These are phyloP conservation scores for Rhynchosporium secalis DNA, from an alignment of 2,329 filamentous ascomycete genomes.

Conservation along the genomic window DNA sequence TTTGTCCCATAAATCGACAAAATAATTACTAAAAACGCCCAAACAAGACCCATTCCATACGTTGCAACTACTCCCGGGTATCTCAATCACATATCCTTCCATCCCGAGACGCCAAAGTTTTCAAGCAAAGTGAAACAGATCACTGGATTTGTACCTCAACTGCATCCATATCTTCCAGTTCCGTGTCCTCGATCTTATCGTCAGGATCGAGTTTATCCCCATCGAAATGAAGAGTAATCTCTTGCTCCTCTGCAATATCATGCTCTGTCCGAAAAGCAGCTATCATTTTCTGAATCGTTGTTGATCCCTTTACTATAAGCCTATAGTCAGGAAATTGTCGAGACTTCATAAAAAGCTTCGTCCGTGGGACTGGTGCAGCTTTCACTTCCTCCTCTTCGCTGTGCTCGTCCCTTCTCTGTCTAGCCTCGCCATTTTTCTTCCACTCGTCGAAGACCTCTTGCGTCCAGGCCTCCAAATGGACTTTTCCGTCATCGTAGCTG, in stretches of 20 bases:
- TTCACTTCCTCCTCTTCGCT: conserved; percentile 31
- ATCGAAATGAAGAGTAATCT: conserved; percentile 69
- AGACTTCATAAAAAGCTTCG: conserved; percentile 56
- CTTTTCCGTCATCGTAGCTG: conserved; percentile 53
- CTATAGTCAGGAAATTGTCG: conserved; percentile 52
- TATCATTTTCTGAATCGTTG: conserved; percentile 62
- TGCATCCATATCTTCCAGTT: conserved; percentile 72
- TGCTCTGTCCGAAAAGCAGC: conserved; percentile 59
- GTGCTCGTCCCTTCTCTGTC: conserved; percentile 19
- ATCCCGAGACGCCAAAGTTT: conserved; percentile 23
- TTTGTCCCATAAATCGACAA: neutral
- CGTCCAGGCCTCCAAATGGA: conserved; percentile 80
- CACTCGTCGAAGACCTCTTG: conserved; percentile 55
- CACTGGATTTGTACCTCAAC: conserved; percentile 61
- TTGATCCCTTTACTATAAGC: conserved; percentile 54
- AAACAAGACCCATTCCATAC: neutral
- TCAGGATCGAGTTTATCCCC: conserved; percentile 68
- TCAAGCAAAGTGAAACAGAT: conserved; percentile 9
- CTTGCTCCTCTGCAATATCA: conserved; percentile 50
- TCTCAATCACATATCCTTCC: conserved; percentile 15
- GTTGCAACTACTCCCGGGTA: conserved; percentile 23
- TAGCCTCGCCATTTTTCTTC: conserved; percentile 23
- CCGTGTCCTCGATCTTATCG: conserved; percentile 62
- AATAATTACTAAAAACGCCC: neutral
- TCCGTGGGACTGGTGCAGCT: conserved; percentile 39